Conservation (phyloP, 257 asterid species). For the Coffea eugenioides region DNA sequence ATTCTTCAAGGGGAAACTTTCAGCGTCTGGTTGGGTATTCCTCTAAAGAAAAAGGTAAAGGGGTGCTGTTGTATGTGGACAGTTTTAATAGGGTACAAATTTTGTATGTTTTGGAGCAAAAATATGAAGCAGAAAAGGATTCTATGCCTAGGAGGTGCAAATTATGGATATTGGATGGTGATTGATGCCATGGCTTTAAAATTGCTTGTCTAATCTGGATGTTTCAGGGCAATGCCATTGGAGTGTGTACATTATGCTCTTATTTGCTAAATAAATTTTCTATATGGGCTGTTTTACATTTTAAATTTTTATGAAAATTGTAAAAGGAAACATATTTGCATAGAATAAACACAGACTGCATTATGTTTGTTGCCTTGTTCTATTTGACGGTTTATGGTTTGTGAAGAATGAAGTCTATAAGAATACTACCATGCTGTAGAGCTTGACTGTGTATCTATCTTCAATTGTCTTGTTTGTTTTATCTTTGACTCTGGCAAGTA, state of each 20-base stretch:
- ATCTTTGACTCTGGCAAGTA: constrained; percentile 87
- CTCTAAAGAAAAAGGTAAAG: neutral
- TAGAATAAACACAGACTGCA: neutral
- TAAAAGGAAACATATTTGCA: neutral
- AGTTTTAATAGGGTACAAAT: neutral
- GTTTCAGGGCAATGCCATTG: neutral
- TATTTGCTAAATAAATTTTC: neutral
- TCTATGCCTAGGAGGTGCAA: neutral
- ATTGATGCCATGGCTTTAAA: neutral
- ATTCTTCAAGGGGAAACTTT: neutral
- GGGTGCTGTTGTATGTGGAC: neutral
- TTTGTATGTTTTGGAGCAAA: neutral
- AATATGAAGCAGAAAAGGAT: neutral
- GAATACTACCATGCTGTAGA: neutral
- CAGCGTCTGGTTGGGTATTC: neutral
- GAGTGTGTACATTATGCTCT: neutral
- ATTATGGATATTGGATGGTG: neutral
- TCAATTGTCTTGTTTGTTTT: constrained; percentile 23
- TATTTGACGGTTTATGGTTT: neutral
- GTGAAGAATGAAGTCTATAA: neutral
- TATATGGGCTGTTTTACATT: neutral
- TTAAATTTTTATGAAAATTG: neutral
- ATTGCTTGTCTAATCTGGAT: neutral
- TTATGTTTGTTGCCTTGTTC: neutral
- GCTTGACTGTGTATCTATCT: constrained; percentile 6